Conservation (phyloP, 2,329 filamentous ascomycete genomes). For the Colletotrichum lentis region DNA sequence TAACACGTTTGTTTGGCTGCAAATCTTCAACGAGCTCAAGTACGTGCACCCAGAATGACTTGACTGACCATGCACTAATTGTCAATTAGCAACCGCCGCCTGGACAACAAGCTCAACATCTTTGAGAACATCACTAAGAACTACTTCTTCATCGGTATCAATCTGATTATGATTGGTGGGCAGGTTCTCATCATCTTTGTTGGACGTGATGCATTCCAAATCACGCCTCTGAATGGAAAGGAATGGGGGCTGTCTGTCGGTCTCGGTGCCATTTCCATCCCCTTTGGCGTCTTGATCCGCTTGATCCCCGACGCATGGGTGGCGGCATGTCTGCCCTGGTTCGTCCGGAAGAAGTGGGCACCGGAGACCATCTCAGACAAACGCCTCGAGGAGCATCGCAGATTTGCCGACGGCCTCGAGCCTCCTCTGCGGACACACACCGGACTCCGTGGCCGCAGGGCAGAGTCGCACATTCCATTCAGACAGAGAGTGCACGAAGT, state of each 20-base stretch:
- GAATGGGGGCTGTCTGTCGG: conserved; percentile 88
- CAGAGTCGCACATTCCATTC: conserved; percentile 46
- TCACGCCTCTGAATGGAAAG: conserved; percentile 66
- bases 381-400: conserved; percentile 36
- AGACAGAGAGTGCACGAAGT: conserved; percentile 42
- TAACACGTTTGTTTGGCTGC: conserved; percentile 90
- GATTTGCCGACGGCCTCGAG: conserved; percentile 40
- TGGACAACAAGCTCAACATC: conserved; percentile 89
- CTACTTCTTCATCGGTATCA: conserved; percentile 83
- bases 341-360: conserved; percentile 44
- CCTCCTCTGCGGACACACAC: conserved; percentile 45
- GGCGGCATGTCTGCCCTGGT: conserved; percentile 42
- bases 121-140: conserved; percentile 83
- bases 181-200: conserved; percentile 88
- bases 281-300: conserved; percentile 76
- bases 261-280: conserved; percentile 77
- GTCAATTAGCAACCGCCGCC: conserved; percentile 70
- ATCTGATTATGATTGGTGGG: conserved; percentile 81
- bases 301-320: conserved; percentile 72
- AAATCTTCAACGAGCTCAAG: conserved; percentile 66
- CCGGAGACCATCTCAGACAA: conserved; percentile 39
- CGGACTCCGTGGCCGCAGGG: conserved; percentile 45
- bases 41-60: conserved; percentile 41
- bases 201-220: conserved; percentile 78
- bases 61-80: conserved; percentile 45